A percentile compares a stretch with the other conserved stretches of the same genome.
phyloP scores from a whole-genome alignment of 176 grass and related monocot species.

The Poa annua region DNA sequence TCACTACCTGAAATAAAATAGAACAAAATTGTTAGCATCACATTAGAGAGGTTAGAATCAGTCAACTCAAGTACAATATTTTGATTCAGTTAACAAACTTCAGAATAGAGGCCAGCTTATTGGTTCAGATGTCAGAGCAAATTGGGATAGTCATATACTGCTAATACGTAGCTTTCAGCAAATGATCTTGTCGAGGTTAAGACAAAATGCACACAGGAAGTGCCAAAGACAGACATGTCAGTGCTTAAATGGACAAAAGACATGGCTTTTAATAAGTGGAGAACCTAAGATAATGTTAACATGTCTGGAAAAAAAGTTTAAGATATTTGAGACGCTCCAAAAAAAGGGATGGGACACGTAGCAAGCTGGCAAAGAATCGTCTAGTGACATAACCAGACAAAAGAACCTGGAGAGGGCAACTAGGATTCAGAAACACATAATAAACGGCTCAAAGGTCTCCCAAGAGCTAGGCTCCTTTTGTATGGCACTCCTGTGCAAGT shows the following conservation, averaged over 20 bases:
- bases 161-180: background rate
- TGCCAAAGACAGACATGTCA: slow-evolving; percentile 18
- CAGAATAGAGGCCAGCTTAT: background rate
- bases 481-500: background rate
- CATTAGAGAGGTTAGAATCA: background rate
- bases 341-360: slow-evolving; percentile 35
- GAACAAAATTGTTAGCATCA: background rate
- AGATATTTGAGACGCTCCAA: slow-evolving; percentile 42
- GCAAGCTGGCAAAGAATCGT: slow-evolving; percentile 31
- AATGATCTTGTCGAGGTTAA: background rate
- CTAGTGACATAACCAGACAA: slow-evolving; percentile 31
- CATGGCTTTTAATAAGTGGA: slow-evolving; percentile 13
- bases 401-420: slow-evolving; percentile 17
- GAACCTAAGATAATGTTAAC: slow-evolving; percentile 57
- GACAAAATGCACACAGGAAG: background rate
- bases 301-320: slow-evolving; percentile 18
- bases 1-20: slow-evolving; percentile 38
- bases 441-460: slow-evolving; percentile 6
- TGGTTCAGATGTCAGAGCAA: background rate
- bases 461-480: slow-evolving; percentile 36
- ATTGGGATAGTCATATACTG: background rate
- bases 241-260: slow-evolving; percentile 35
- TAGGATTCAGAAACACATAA: slow-evolving; percentile 9
- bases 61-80: background rate
- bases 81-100: background rate